phyloP scores from a whole-genome alignment of 2,329 filamentous ascomycete species.

The Coniochaeta ligniaria region DNA sequence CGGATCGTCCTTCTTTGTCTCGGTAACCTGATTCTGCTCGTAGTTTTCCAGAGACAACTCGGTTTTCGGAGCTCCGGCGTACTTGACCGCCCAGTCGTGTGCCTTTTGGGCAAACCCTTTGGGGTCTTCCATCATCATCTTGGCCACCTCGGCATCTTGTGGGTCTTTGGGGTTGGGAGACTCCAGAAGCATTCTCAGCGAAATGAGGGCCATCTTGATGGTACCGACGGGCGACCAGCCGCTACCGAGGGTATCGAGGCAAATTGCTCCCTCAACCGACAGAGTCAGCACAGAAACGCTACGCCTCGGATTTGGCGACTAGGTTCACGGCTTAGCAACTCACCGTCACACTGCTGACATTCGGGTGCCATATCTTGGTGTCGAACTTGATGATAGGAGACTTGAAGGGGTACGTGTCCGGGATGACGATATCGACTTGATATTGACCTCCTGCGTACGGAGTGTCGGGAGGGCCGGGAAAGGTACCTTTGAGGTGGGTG shows the following conservation, averaged over 20 bases:
- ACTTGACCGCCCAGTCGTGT: constrained; percentile 80
- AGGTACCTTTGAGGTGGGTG: constrained; percentile 74
- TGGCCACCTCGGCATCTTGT: constrained; percentile 91
- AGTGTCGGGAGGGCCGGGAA: constrained; percentile 83
- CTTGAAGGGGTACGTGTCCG: constrained; percentile 85
- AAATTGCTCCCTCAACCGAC: constrained; percentile 74
- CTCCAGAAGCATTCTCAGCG: constrained; percentile 85
- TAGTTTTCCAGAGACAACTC: constrained; percentile 28
- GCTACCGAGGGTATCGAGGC: constrained; percentile 80
- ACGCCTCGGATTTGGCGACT: neutral
- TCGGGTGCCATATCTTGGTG: constrained; percentile 96
- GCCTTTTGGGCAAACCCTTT: constrained; percentile 75
- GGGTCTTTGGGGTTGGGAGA: constrained; percentile 93
- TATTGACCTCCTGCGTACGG: constrained; percentile 86
- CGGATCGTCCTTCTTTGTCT: constrained; percentile 48
- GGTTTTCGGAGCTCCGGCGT: constrained; percentile 65
- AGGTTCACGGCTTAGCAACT: constrained; percentile 22
- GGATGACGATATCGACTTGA: constrained; percentile 78
- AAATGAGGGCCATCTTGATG: constrained; percentile 91
- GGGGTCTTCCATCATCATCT: constrained; percentile 76
- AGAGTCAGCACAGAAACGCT: constrained; percentile 6
- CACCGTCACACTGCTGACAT: constrained; percentile 90
- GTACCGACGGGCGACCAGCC: constrained; percentile 96
- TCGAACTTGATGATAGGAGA: constrained; percentile 86
- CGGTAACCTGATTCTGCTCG: constrained; percentile 41